phyloP scores from a whole-genome alignment of 345 rosid species.

The Euphorbia peplus region DNA sequence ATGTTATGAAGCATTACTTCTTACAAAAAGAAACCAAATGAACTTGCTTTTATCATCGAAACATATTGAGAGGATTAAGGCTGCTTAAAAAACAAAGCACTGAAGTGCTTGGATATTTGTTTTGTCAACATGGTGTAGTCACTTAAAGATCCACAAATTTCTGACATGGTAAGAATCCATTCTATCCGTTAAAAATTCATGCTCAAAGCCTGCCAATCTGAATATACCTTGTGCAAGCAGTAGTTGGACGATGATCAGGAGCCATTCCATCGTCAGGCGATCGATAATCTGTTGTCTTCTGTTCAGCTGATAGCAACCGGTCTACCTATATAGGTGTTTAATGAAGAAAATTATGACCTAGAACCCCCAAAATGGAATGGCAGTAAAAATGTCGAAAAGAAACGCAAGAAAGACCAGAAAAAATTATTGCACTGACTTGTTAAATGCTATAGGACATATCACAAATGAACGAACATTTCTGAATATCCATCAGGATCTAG shows the following conservation, averaged over 20 bases:
- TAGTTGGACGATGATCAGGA: conserved; percentile 97
- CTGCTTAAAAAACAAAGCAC: not conserved
- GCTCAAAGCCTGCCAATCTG: not conserved
- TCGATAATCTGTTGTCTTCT: conserved; percentile 84
- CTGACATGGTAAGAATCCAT: not conserved
- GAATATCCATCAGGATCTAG: conserved; percentile 1
- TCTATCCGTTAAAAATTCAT: conserved; percentile 6
- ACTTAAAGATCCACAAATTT: not conserved
- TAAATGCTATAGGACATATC: not conserved
- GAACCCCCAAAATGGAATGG: not conserved
- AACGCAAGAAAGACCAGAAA: not conserved
- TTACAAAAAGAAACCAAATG: not conserved
- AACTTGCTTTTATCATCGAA: not conserved
- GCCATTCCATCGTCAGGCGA: conserved; percentile 94
- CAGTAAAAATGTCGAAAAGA: conserved; percentile 1
- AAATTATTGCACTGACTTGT: not conserved
- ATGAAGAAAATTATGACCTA: conserved; percentile 9
- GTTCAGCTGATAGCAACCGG: conserved; percentile 88
- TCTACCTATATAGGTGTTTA: conserved; percentile 57
- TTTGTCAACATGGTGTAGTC: not conserved
- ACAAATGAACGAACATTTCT: not conserved
- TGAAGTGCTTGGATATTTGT: not conserved
- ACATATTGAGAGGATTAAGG: not conserved
- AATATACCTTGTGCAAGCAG: conserved; percentile 84
- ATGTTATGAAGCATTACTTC: not conserved